Conservation (phyloP, 345 rosid species). For the Gossypium arboreum region DNA sequence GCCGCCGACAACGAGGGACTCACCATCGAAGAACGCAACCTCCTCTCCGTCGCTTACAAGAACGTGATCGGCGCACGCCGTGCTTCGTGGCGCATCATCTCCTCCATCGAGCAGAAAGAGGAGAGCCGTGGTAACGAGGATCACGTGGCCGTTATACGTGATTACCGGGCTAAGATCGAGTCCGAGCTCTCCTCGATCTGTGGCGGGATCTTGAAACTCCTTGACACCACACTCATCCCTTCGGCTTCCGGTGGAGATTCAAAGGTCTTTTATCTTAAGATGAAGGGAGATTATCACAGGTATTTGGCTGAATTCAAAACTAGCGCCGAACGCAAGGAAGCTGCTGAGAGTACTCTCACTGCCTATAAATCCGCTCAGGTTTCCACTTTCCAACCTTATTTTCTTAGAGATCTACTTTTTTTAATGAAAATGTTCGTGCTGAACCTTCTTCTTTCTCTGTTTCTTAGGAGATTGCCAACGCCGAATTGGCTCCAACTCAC, state of each 20-base stretch:
- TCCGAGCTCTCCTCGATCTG: conserved; percentile 66
- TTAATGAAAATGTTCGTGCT: not conserved
- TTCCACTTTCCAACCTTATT: not conserved
- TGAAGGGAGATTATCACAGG: conserved; percentile 85
- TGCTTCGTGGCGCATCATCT: conserved; percentile 86
- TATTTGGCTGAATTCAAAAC: conserved; percentile 84
- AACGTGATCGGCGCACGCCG: conserved; percentile 92
- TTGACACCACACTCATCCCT: conserved; percentile 68
- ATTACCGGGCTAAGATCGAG: conserved; percentile 77
- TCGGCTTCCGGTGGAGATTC: conserved; percentile 73
- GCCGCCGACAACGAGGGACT: conserved; percentile 61
- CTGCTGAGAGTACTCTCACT: conserved; percentile 74
- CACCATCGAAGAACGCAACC: conserved; percentile 82
- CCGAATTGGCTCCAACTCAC: conserved; percentile 82
- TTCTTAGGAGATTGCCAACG: conserved; percentile 68
- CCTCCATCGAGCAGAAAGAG: conserved; percentile 87
- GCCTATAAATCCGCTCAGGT: conserved; percentile 94
- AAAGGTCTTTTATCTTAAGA: conserved; percentile 80
- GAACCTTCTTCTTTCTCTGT: not conserved
- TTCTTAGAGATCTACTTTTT: not conserved
- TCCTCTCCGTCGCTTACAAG: conserved; percentile 95
- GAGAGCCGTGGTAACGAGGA: conserved; percentile 91
- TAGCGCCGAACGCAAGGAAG: conserved; percentile 77
- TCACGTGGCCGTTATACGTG: conserved; percentile 70
- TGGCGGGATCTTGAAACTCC: conserved; percentile 74